Evolutionary conservation across 768 basidiomycete species (phyloP), one percentile per base, ranked within the genome.

Genomic region (Lactarius vividus): DNA sequence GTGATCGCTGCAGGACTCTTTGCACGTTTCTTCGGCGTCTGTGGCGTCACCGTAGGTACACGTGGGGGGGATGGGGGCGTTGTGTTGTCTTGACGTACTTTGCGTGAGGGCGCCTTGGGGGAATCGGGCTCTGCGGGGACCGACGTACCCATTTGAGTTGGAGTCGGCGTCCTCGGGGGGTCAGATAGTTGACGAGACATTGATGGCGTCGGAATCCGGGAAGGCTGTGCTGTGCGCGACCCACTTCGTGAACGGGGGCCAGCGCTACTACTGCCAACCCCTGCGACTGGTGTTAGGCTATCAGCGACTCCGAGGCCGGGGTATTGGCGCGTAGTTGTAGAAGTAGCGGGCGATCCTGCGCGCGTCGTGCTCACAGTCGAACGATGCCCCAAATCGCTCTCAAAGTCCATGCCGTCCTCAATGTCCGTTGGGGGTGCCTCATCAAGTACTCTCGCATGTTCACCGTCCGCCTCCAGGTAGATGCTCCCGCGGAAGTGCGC

Each of bases 381-480:
- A 13, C 39, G 56, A 15, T 18, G 49, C 39, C 62, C 65, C 28
- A 66, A 42, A 37, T 66, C 65, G 61, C 65, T 66, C 44, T 62
- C 65, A 54, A 66, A 72, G 40, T 80, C 79, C n/a, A 68, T 71
- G 54, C 77, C 88, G 31, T 77, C 81, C 31, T 92, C 91, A 26
- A 91, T 73, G 76, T 93, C 92, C 10, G 90, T 92, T 57, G 84
- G 79, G 10, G 91, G 91, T 63, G 76, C 78, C 74, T 94, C 92
- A 72, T 94, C 91, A 65, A 92, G 72, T 40, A 94, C 89, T 71
- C 82, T 82, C 15, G 78, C 83, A 29, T 74, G 78, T 33, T 76
- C 77, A 31, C 85, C 83, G 54, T 91, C 74, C 39, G 72, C 83
- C 66, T 92, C 89, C 61, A 93, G 78, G 69, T 85, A 85, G 61